Evolutionary conservation across 306 rosid species (phyloP).

Genomic region (Vigna hirtella): DNA sequence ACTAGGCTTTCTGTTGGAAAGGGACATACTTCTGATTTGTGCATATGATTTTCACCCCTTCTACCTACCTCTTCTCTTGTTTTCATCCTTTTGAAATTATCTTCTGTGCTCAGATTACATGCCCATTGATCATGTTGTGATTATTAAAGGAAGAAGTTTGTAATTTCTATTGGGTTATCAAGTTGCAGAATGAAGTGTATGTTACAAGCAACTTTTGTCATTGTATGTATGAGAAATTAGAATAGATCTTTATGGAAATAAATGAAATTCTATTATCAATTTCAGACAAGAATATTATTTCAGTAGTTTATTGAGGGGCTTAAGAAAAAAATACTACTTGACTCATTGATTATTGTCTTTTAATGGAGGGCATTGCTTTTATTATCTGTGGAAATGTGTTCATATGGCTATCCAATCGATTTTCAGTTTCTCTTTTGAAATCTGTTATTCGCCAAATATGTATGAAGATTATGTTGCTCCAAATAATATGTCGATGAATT

Average conservation of each 20-base stretch:
- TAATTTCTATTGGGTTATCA: slow-evolving; percentile 50
- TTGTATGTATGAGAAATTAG: slow-evolving; percentile 59
- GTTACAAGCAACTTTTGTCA: slow-evolving; percentile 55
- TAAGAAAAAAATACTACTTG: slow-evolving; percentile 8
- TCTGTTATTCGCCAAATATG: too few species aligned
- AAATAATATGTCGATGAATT: too few species aligned
- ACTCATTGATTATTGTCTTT: not conserved
- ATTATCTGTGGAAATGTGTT: not conserved
- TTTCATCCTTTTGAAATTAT: slow-evolving; percentile 49
- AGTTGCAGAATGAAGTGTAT: slow-evolving; percentile 52
- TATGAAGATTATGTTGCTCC: too few species aligned
- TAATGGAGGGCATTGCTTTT: not conserved
- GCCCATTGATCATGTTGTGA: slow-evolving; percentile 52
- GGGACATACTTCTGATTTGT: slow-evolving; percentile 57
- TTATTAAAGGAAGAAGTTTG: slow-evolving; percentile 47
- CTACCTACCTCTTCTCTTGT: slow-evolving; percentile 22
- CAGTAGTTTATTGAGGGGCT: not conserved
- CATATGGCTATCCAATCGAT: slow-evolving; percentile 1
- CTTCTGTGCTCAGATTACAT: slow-evolving; percentile 50
- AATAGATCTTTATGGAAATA: slow-evolving; percentile 50
- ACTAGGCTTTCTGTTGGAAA: slow-evolving; percentile 48
- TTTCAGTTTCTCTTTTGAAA: slow-evolving; percentile 8
- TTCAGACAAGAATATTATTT: slow-evolving; percentile 4
- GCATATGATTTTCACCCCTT: slow-evolving; percentile 56
- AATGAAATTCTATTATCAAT: slow-evolving; percentile 42